Base-by-base conservation (phyloP, 495 filamentous ascomycete genomes). In the Neurospora sp. region DNA sequence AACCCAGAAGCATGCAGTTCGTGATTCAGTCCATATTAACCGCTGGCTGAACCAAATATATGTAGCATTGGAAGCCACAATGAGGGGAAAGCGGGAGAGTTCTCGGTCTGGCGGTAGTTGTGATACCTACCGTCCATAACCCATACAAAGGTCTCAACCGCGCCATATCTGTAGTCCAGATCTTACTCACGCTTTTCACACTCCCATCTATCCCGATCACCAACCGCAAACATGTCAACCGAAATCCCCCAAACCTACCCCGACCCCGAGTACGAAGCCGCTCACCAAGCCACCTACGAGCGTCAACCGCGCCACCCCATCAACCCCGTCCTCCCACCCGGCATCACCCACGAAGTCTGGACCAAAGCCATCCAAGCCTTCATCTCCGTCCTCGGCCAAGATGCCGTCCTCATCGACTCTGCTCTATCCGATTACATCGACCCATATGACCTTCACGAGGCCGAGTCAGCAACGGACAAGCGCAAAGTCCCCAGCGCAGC, bases 401-500 rank as follows among this genome's bases (percentile, higher is more conserved):
- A 82, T 3, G 76, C 82, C 11, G 82, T 86, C 9, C 80, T 84
- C 70, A 74, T 78, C 39, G 77, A 77, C 69, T 76, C 80, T 39
- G 79, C 77, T 2, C 75, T 86, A 31, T 77, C 73, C 5, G 84
- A 85, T 70, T 86, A 86, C 78, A 81, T 85, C 69, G 84, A 85
- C 69, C 84, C 84, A 12, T 86, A 85, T 70, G 83, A 86, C 74
- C 74, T 85, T 12, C 72, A 76, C 70, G 80, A 82, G 54, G 75
- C 73, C 4, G 77, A 77, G 11, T 60, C 49, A 14, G 20, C 10
- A 23, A 23, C 4, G 10, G 41, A 23, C 70, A 77, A 79, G 73
- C 75, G 84, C 35, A 82, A 82, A 72, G 79, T 83, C 35, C 84
- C 84, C 5, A 82, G 82, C 76, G 84, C 83, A 5, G 84, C 84